Conservation (phyloP, 495 filamentous ascomycete genomes). For the Poronia punctata region DNA sequence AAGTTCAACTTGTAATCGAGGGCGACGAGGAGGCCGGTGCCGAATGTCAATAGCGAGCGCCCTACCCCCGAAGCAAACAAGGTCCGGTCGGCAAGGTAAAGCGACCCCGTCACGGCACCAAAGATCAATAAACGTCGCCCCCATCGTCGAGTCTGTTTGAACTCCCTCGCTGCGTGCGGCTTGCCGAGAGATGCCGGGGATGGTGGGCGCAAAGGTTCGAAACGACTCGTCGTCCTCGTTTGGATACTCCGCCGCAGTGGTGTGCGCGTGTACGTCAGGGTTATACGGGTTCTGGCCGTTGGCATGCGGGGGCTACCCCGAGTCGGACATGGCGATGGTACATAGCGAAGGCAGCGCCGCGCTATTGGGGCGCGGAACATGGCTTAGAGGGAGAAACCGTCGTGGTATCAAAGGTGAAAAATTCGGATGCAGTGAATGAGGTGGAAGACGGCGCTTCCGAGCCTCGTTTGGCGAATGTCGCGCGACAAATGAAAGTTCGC, state of each 20-base stretch:
- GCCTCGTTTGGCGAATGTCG: too few relatives aligned
- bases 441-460: constrained; percentile 2
- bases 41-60: constrained; percentile 76
- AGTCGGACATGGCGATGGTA: neutral
- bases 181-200: constrained; percentile 72
- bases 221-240: constrained; percentile 18
- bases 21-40: constrained; percentile 70
- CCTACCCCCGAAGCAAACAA: constrained; percentile 71
- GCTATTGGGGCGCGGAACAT: constrained; percentile 24
- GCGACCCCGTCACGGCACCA: constrained; percentile 48
- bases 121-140: constrained; percentile 62
- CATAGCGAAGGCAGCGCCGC: constrained; percentile 15
- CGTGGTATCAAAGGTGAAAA: neutral
- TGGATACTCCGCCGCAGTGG: constrained; percentile 2
- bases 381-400: neutral
- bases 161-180: constrained; percentile 58
- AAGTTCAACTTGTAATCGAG: constrained; percentile 97
- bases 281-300: constrained; percentile 6
- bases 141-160: constrained; percentile 65
- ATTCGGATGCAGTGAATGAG: neutral
- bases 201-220: constrained; percentile 72
- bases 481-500: too few relatives aligned
- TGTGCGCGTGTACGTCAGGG: constrained; percentile 1
- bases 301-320: constrained; percentile 10
- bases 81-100: constrained; percentile 62